Percentiles rank a stretch among this genome's conserved stretches.
phyloP scores from a whole-genome alignment of 768 basidiomycete genomes.

The Amanita phalloides region DNA sequence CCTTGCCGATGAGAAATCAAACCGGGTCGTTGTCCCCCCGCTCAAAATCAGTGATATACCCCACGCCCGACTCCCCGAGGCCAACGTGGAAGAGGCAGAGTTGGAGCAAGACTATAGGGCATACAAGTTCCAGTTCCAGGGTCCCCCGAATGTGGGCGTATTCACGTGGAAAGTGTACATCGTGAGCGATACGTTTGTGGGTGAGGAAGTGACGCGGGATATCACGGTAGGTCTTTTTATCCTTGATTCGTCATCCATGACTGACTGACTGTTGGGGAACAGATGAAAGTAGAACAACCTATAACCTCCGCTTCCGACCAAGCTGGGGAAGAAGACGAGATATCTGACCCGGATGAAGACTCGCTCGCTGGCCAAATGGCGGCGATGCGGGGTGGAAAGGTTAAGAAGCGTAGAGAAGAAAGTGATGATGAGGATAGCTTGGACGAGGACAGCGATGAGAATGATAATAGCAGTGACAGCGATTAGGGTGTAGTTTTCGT shows the following conservation, averaged over 20 bases:
- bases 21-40: conserved; percentile 81
- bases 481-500: conserved; percentile 13
- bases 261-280: background rate
- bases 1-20: conserved; percentile 77
- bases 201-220: conserved; percentile 62
- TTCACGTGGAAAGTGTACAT: conserved; percentile 87
- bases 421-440: conserved; percentile 39
- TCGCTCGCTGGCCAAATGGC: conserved; percentile 97
- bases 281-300: conserved; percentile 81
- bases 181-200: conserved; percentile 82
- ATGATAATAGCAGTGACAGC: conserved; percentile 29
- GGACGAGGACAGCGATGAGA: conserved; percentile 40
- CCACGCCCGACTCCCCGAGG: conserved; percentile 31
- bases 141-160: conserved; percentile 71
- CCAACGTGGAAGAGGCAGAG: background rate
- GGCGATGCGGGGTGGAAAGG: conserved; percentile 79
- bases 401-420: conserved; percentile 48
- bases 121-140: conserved; percentile 93
- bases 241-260: conserved; percentile 6
- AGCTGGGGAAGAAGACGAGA: conserved; percentile 69
- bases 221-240: conserved; percentile 47
- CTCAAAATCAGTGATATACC: conserved; percentile 76
- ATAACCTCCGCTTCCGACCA: conserved; percentile 43
- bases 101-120: conserved; percentile 54
- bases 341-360: conserved; percentile 97